Evolutionary conservation across 768 basidiomycete genomes (phyloP).

Genomic region (Amanita exitialis): DNA sequence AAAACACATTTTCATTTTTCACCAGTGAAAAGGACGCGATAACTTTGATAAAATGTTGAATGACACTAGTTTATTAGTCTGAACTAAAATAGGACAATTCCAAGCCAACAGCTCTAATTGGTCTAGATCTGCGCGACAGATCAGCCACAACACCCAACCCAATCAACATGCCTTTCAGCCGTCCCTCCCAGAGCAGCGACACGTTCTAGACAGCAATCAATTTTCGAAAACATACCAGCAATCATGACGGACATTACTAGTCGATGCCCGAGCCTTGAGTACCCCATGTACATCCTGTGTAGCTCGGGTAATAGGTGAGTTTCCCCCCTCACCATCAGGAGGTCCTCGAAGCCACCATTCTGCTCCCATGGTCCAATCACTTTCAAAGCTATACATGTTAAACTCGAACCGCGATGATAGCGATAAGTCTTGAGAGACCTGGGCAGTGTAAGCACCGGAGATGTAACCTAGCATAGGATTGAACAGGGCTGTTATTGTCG

Average conservation of each 20-base stretch:
- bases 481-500: constrained; percentile 88
- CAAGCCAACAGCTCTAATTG: constrained; percentile 84
- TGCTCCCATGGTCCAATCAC: constrained; percentile 91
- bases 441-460: constrained; percentile 84
- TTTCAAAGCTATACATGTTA: constrained; percentile 94
- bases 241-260: constrained; percentile 60
- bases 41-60: neutral
- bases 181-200: constrained; percentile 90
- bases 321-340: constrained; percentile 19
- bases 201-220: constrained; percentile 47
- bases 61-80: constrained; percentile 12
- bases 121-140: constrained; percentile 73
- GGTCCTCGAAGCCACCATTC: constrained; percentile 89
- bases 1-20: neutral
- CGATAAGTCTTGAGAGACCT: constrained; percentile 75
- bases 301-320: constrained; percentile 10
- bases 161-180: constrained; percentile 81
- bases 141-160: constrained; percentile 90
- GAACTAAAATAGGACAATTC: constrained; percentile 91
- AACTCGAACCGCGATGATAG: constrained; percentile 90
- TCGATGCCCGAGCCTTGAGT: constrained; percentile 83
- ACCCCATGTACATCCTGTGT: constrained; percentile 59
- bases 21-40: neutral
- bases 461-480: constrained; percentile 96
- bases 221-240: neutral